Conservation (phyloP, 2,329 filamentous ascomycete genomes). For the Neofusicoccum cordaticola region DNA sequence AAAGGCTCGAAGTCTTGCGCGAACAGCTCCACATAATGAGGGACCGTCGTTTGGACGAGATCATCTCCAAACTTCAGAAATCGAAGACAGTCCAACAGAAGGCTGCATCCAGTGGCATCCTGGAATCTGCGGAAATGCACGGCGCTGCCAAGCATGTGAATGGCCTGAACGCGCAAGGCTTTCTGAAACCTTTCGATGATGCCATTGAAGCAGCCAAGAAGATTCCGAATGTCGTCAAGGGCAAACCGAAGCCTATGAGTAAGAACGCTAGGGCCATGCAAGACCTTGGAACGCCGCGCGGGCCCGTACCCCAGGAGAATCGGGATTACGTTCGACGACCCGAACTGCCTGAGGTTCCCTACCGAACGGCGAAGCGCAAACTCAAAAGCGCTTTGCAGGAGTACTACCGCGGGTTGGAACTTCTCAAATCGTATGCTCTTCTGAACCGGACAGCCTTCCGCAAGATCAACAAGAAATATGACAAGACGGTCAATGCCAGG, state of each 20-base stretch:
- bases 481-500: constrained; percentile 80
- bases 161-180: not conserved
- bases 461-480: constrained; percentile 98
- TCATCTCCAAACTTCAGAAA: constrained; percentile 50
- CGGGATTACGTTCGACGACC: constrained; percentile 44
- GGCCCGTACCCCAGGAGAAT: constrained; percentile 39
- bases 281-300: constrained; percentile 37
- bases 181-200: constrained; percentile 23
- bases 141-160: not conserved
- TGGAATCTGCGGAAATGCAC: not conserved
- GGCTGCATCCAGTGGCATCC: constrained; percentile 38
- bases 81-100: constrained; percentile 40
- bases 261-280: constrained; percentile 23
- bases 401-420: constrained; percentile 86
- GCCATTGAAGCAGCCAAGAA: constrained; percentile 37
- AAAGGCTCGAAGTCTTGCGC: constrained; percentile 67
- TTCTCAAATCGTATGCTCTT: constrained; percentile 86
- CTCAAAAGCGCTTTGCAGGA: constrained; percentile 88
- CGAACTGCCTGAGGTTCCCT: constrained; percentile 61
- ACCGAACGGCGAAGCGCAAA: constrained; percentile 84
- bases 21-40: constrained; percentile 92
- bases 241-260: not conserved
- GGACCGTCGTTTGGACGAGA: constrained; percentile 73
- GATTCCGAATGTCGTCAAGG: constrained; percentile 21
- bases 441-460: constrained; percentile 91